Percentiles rank a stretch among this genome's conserved stretches.
phyloP scores from a whole-genome alignment of 2,329 filamentous ascomycete species.

The Lasiodiplodia sp. region DNA sequence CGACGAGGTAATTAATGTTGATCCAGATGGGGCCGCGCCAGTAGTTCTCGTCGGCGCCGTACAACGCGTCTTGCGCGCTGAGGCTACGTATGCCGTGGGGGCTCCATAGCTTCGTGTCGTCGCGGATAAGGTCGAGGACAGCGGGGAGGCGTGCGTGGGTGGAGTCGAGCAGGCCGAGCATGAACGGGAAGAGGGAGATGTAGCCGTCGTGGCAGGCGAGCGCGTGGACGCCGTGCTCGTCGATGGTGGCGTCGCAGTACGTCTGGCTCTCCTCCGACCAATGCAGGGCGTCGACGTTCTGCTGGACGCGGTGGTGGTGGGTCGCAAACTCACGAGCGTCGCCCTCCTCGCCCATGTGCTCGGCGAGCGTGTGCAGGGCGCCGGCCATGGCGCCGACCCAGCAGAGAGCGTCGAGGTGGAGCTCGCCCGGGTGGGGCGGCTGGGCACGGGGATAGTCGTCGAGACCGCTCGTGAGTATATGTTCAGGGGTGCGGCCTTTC shows the following conservation, averaged over 20 bases:
- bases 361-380: slow-evolving; percentile 81
- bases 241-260: slow-evolving; percentile 94
- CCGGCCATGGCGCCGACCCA: slow-evolving; percentile 97
- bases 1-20: slow-evolving; percentile 88
- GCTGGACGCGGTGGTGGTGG: slow-evolving; percentile 77
- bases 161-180: slow-evolving; percentile 75
- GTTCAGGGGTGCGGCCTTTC: slow-evolving; percentile 85
- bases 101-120: slow-evolving; percentile 87
- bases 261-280: slow-evolving; percentile 83
- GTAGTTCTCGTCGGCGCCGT: slow-evolving; percentile 94
- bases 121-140: slow-evolving; percentile 77
- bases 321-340: slow-evolving; percentile 76
- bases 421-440: slow-evolving; percentile 92
- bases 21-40: slow-evolving; percentile 95
- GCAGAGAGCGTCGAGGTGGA: slow-evolving; percentile 91
- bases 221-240: slow-evolving; percentile 83
- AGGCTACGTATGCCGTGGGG: slow-evolving; percentile 85
- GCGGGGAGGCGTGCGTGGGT: slow-evolving; percentile 77
- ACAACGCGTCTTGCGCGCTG: slow-evolving; percentile 82
- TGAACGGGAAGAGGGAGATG: slow-evolving; percentile 89
- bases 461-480: slow-evolving; percentile 90
- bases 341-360: slow-evolving; percentile 75
- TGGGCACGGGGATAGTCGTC: slow-evolving; percentile 96
- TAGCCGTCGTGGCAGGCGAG: slow-evolving; percentile 98
- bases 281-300: slow-evolving; percentile 90